Evolutionary conservation across 139 green algal genomes (phyloP), one percentile per base, ranked within the genome.

Genomic region (Dunaliella primolecta): DNA sequence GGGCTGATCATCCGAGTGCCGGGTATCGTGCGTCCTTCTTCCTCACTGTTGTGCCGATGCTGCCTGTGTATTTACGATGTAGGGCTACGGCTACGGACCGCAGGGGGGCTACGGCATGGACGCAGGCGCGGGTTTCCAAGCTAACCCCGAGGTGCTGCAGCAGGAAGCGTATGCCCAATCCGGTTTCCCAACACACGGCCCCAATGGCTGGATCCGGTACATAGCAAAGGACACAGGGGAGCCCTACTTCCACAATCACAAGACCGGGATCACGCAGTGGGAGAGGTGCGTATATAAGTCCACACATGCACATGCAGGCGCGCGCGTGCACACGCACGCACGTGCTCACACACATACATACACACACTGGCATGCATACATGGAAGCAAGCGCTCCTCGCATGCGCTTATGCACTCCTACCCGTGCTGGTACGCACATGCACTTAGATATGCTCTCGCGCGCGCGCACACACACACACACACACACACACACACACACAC

Each of bases 141-240:
- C 55, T 1, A 27, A 29, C 25, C 36, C 72, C 27, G 80, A 80
- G n/a, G 82, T 30, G 2, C 81, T 55, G 78, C 78, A 82, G 36
- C 24, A 82, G 20, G 25, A 82, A 30, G 2, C 29, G 35, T 24
- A 64, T 2, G 78, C 29, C 3, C 30, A 38, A 11, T 71, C 2
- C 11, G 25, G 25, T 15, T 33, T 24, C 15, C 78, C 78, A 3
- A 32, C 31, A 7, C 25, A 70, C 7, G 94, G 94, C 21, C 94
- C 94, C 1, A 91, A 94, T 80, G 93, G 91, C 32, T 97, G 94
- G 94, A 89, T 91, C 2, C 91, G 93, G 84, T 96, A 96, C 80
- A 71, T 78, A 24, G 83, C 86, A 29, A 88, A 88, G 24, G 89
- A 93, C 32, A 92, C 87, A 56, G 92, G 92, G 23, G 93, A 96